Percentiles rank a stretch among this genome's conserved stretches.
Conservation (phyloP, 2,329 filamentous ascomycete genomes). For the Paraphoma chrysanthemicola region DNA sequence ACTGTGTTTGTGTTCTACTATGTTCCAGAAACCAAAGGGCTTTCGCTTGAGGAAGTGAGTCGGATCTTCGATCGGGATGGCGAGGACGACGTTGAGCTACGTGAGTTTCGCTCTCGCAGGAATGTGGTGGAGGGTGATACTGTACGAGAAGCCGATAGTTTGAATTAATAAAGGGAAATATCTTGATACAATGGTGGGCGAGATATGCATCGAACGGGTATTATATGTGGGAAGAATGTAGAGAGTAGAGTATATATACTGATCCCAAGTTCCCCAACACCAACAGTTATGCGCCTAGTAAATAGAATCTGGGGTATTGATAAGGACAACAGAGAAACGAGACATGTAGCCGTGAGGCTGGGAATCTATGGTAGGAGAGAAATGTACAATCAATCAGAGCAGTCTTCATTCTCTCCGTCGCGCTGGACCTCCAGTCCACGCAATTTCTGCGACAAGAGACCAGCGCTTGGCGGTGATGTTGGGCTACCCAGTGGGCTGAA, state of each 20-base stretch:
- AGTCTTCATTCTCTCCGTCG: constrained; percentile 9
- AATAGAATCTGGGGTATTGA: neutral
- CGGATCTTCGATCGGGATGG: constrained; percentile 15
- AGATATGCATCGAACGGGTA: neutral
- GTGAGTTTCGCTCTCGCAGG: neutral
- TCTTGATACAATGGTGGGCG: neutral
- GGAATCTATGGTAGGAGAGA: too few relatives aligned
- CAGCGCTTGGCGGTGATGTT: constrained; percentile 69
- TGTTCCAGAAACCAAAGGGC: constrained; percentile 24
- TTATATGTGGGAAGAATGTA: neutral
- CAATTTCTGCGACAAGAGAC: constrained; percentile 73
- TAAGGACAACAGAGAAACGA: neutral
- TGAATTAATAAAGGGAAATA: neutral
- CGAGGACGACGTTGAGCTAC: neutral
- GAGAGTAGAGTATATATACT: neutral
- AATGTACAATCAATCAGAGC: neutral
- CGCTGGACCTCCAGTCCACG: constrained; percentile 65
- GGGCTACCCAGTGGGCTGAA: constrained; percentile 36
- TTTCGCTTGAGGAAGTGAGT: constrained; percentile 22
- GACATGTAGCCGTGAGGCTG: neutral
- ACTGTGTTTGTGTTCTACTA: constrained; percentile 16
- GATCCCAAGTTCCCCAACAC: neutral
- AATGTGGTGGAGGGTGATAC: neutral
- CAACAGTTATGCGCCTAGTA: neutral
- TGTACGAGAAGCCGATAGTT: neutral